These are phyloP conservation scores for Tagetes patula DNA, from an alignment of 129 eudicot species.

Conservation along the genomic window DNA sequence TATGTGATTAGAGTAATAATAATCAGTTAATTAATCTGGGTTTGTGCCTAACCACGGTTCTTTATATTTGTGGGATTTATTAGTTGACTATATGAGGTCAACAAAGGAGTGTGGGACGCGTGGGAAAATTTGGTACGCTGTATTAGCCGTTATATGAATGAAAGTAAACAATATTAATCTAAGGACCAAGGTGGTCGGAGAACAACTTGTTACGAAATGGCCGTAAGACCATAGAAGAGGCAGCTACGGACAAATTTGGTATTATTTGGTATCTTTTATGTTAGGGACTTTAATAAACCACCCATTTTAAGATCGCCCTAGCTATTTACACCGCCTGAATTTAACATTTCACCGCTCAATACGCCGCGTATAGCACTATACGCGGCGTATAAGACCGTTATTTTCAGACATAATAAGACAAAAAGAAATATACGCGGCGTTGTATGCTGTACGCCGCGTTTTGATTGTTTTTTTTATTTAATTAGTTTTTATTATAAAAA, in stretches of 20 bases:
- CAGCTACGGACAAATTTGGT: not conserved
- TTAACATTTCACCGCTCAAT: too few species aligned
- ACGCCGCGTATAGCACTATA: too few species aligned
- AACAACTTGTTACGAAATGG: not conserved
- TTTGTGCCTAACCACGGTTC: conserved; percentile 71
- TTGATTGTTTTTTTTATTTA: too few species aligned
- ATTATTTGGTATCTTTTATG: not conserved
- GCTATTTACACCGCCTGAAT: too few species aligned
- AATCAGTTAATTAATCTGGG: conserved; percentile 29
- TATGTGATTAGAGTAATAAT: conserved; percentile 19
- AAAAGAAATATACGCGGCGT: too few species aligned
- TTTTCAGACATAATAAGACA: too few species aligned
- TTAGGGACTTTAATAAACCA: not conserved
- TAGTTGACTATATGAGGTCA: conserved; percentile 44
- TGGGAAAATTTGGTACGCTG: conserved; percentile 39
- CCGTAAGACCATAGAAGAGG: not conserved
- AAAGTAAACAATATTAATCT: not conserved
- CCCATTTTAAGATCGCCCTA: not conserved
- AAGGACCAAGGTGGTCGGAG: conserved; percentile 5
- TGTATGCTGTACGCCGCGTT: too few species aligned
- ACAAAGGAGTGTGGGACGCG: conserved; percentile 44
- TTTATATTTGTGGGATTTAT: conserved; percentile 49
- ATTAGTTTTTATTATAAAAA: too few species aligned
- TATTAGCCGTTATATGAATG: conserved; percentile 25
- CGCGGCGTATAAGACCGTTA: too few species aligned